Evolutionary conservation across 805 yeast genomes (phyloP).

Genomic region (Cyberlindnera bimundalis): DNA sequence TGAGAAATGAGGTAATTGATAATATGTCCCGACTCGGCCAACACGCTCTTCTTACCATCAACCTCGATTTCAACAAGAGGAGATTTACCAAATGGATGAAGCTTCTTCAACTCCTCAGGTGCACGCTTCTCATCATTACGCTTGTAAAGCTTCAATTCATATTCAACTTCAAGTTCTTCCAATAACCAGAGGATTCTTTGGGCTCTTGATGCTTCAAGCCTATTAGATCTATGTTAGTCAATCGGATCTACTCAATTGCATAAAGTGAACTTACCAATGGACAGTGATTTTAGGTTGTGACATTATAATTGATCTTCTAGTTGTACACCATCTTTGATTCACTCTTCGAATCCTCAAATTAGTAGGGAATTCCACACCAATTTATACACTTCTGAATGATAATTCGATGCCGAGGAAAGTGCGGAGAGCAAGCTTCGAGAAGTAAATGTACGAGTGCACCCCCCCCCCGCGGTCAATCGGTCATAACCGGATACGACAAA

Average conservation of each 20-base stretch:
- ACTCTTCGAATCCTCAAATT: too few species aligned
- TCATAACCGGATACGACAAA: too few species aligned
- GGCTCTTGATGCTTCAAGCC: constrained; percentile 46
- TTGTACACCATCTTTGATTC: too few species aligned
- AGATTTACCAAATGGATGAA: constrained; percentile 62
- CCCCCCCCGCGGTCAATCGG: too few species aligned
- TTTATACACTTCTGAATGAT: background rate
- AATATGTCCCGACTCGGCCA: constrained; percentile 63
- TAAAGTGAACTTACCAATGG: constrained; percentile 20
- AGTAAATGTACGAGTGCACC: too few species aligned
- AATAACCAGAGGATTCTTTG: constrained; percentile 61
- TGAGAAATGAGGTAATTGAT: constrained; percentile 47
- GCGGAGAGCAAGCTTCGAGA: constrained; percentile 1
- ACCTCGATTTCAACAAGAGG: constrained; percentile 54
- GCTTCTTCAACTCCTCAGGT: constrained; percentile 43
- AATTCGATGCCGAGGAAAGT: background rate
- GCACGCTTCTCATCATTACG: constrained; percentile 46
- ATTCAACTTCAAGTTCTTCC: constrained; percentile 56
- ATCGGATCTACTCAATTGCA: background rate
- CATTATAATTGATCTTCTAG: background rate
- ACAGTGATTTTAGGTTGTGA: constrained; percentile 18
- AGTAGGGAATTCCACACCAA: background rate
- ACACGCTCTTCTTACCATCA: constrained; percentile 25
- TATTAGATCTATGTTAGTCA: background rate
- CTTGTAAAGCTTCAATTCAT: constrained; percentile 49